A percentile compares a stretch with the other conserved stretches of the same genome.
Conservation (phyloP, 1,284 basidiomycete species). For the Thelephora terrestris region DNA sequence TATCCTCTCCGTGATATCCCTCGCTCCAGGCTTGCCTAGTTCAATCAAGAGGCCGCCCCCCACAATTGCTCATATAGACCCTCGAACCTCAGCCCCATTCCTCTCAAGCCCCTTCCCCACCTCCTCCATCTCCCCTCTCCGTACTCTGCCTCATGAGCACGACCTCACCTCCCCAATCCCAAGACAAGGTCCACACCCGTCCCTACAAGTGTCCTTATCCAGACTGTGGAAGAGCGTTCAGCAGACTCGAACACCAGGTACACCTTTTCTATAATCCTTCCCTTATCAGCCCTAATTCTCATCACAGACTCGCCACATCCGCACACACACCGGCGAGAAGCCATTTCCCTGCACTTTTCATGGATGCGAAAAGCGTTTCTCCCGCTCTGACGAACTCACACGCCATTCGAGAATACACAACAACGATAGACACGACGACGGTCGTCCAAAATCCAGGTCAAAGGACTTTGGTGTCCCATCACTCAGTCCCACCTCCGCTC, state of each 20-base stretch:
- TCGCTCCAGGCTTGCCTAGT: too few species aligned
- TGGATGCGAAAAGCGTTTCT: conserved; percentile 97
- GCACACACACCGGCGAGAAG: conserved; percentile 97
- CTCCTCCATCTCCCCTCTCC: neutral
- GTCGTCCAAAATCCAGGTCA: conserved; percentile 20
- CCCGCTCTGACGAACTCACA: conserved; percentile 94
- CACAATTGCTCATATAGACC: too few species aligned
- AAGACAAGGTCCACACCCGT: conserved; percentile 54
- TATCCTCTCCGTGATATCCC: too few species aligned
- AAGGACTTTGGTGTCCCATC: conserved; percentile 19
- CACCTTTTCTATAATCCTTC: conserved; percentile 18
- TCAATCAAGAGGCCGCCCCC: too few species aligned
- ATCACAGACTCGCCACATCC: conserved; percentile 86
- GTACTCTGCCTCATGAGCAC: too few species aligned
- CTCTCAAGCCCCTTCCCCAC: neutral
- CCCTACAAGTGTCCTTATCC: conserved; percentile 96
- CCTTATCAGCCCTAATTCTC: conserved; percentile 9
- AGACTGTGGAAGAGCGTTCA: conserved; percentile 85
- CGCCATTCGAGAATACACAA: conserved; percentile 91
- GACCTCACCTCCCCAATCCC: conserved; percentile 12
- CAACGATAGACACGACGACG: conserved; percentile 33
- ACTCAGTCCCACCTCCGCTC: neutral
- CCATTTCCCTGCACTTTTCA: conserved; percentile 91
- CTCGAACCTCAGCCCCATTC: too few species aligned
- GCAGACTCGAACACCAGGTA: conserved; percentile 88